These are phyloP conservation scores for Sporothrix variecibatus DNA, from an alignment of 2,329 filamentous ascomycete species.

Conservation along the genomic window DNA sequence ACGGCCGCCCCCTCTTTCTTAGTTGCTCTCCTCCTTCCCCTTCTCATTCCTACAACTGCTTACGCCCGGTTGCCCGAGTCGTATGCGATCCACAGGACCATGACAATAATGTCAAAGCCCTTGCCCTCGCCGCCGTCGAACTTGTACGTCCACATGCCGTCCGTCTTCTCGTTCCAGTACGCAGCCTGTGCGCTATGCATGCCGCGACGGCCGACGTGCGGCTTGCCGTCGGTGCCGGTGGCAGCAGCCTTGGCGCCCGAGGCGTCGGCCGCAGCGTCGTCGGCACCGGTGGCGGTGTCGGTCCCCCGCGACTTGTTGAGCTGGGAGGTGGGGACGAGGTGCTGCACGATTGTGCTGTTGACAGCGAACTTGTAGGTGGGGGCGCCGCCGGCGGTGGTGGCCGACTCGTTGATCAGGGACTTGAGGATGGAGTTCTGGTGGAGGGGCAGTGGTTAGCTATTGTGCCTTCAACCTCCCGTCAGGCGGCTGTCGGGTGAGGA, in stretches of 20 bases:
- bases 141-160: conserved; percentile 89
- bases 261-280: conserved; percentile 57
- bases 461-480: background rate
- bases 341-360: conserved; percentile 98
- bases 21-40: background rate
- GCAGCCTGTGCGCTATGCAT: conserved; percentile 86
- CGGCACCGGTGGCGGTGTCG: conserved; percentile 44
- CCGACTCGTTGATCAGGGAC: conserved; percentile 74
- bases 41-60: background rate
- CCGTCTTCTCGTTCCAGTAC: conserved; percentile 88
- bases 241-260: conserved; percentile 50
- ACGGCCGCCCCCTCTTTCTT: background rate
- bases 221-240: conserved; percentile 63
- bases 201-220: conserved; percentile 79
- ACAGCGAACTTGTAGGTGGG: conserved; percentile 86
- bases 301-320: conserved; percentile 62
- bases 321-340: conserved; percentile 69
- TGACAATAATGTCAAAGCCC: conserved; percentile 69
- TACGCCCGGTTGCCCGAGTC: conserved; percentile 20
- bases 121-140: conserved; percentile 69
- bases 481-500: background rate
- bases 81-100: conserved; percentile 76
- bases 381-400: conserved; percentile 52
- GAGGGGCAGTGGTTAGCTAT: background rate
- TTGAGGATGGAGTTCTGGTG: conserved; percentile 73